Evolutionary conservation across 768 basidiomycete species (phyloP).

Genomic region (Filobasidium floriforme): DNA sequence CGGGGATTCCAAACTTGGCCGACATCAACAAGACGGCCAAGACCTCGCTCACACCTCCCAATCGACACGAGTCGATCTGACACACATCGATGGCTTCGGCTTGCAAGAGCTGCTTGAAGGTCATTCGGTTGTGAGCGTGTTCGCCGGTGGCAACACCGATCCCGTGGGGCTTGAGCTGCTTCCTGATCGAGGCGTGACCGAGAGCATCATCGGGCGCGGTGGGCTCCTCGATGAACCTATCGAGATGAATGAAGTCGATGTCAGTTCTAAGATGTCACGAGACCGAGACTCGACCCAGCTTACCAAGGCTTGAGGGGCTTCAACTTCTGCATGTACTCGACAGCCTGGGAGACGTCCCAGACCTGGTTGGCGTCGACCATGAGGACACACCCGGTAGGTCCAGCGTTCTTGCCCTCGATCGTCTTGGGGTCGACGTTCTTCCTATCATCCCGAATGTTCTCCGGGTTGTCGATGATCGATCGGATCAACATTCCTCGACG

Average conservation of each 20-base stretch:
- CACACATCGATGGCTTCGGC: constrained; percentile 83
- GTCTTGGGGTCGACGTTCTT: constrained; percentile 58
- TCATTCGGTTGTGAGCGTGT: constrained; percentile 83
- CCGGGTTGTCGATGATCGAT: constrained; percentile 88
- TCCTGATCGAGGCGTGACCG: constrained; percentile 54
- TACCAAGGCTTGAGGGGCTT: constrained; percentile 73
- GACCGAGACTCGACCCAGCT: neutral
- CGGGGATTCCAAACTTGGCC: constrained; percentile 78
- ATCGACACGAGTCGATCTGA: constrained; percentile 88
- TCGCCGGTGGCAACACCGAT: constrained; percentile 92
- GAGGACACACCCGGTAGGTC: constrained; percentile 83
- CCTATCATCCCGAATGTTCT: constrained; percentile 60
- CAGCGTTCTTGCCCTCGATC: constrained; percentile 81
- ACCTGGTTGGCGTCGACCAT: constrained; percentile 93
- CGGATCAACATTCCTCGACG: constrained; percentile 82
- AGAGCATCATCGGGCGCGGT: constrained; percentile 87
- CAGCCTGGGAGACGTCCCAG: constrained; percentile 87
- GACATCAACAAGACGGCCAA: constrained; percentile 81
- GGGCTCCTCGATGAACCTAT: constrained; percentile 77
- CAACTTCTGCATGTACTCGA: constrained; percentile 78
- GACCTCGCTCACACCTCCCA: constrained; percentile 92
- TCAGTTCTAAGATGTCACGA: neutral
- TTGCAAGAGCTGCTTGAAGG: constrained; percentile 91
- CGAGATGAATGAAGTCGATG: neutral
- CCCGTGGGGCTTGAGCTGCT: constrained; percentile 64